Base-by-base conservation (phyloP, 2,329 filamentous ascomycete genomes). In the Penicillium freii region DNA sequence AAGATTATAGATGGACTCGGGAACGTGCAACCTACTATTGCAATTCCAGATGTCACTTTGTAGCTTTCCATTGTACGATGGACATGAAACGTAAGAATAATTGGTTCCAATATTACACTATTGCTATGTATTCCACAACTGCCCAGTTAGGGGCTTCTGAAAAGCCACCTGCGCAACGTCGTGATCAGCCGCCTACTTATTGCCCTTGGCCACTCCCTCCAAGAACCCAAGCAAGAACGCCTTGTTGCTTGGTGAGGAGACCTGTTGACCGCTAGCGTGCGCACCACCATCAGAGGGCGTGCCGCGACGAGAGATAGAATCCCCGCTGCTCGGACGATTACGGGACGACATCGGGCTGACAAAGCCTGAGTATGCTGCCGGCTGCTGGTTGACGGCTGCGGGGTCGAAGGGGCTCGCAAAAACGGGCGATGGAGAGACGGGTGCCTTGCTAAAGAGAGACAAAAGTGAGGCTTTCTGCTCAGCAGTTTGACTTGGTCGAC, bases 171-270 rank as follows among this genome's bases (percentile, higher is more conserved):
- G 3, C 11, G 19, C 15, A 29, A 44, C 13, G 13, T 17, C 19
- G 6, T 7, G 21, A 51, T 25, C 27, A 38, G 15, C 8, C 8
- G 36, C 17, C 29, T 47, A 76, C 59, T 69, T 72, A 54, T 70
- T 73, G 33, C 73, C 75, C 60, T 80, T 78, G 2, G 75, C 78
- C 57, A 82, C 78, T 56, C 79, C 79, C 62, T 90, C 84, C 66
- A 95, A 76, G 69, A 91, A 94, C 10, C 84, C 87, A 51, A 94
- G 79, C 69, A 95, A 76, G 66, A 94, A 94, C 17, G 81, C 87
- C 69, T 89, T 87, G 64, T 94, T 87, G 0, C 85, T 87, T 0
- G 89, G 84, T 4, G 87, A 88, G 19, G 77, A 75, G 42, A 70
- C 61, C n/a, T 63, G 69, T 50, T 64, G 70, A 15, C 56, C 59